phyloP scores from a whole-genome alignment of 148 eudicot genomes.

The Cornus controversa region DNA sequence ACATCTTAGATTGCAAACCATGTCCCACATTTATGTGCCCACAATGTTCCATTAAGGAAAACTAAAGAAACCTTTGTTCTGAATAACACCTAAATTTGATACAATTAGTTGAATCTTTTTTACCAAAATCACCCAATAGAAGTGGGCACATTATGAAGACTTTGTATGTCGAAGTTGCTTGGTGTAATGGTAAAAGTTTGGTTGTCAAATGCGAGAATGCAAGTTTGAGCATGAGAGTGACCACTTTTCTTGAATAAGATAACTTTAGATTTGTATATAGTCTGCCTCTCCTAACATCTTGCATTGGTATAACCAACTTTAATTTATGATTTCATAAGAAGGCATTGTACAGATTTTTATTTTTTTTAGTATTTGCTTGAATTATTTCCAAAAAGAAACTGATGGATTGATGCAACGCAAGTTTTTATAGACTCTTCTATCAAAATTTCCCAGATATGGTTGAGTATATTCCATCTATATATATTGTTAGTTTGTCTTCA shows the following conservation, averaged over 20 bases:
- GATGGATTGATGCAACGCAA: background rate
- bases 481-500: background rate
- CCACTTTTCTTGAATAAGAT: background rate
- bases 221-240: background rate
- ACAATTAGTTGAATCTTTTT: background rate
- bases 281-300: no score
- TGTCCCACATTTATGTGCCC: background rate
- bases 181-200: background rate
- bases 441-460: background rate
- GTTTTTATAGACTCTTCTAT: background rate
- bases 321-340: background rate
- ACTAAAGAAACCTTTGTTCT: background rate
- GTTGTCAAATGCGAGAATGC: background rate
- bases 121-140: background rate
- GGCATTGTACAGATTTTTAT: background rate
- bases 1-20: background rate
- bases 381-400: background rate
- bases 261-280: no score
- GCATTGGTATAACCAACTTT: no score
- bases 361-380: background rate
- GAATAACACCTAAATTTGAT: background rate
- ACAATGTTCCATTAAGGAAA: background rate
- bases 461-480: background rate
- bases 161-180: background rate
- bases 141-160: background rate